Evolutionary conservation across 2,329 filamentous ascomycete species (phyloP).

Genomic region (Fonsecaea pugnacius): DNA sequence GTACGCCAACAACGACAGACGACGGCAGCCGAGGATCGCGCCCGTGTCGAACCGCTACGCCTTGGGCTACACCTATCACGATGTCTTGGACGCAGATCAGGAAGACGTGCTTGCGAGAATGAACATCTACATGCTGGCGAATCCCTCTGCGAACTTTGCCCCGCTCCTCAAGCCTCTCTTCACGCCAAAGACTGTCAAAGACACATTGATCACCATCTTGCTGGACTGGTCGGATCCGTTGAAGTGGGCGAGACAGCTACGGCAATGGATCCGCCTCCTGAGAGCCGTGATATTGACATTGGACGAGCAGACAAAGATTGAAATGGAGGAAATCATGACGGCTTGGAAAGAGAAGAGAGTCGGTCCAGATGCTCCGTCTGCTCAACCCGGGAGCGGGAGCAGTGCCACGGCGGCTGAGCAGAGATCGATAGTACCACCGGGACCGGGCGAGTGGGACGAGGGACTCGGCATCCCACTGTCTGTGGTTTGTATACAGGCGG

Average conservation of each 20-base stretch:
- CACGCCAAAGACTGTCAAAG: slow-evolving; percentile 79
- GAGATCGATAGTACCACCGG: slow-evolving; percentile 59
- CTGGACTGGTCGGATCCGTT: slow-evolving; percentile 95
- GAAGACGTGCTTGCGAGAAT: slow-evolving; percentile 94
- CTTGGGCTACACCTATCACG: slow-evolving; percentile 91
- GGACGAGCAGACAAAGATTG: slow-evolving; percentile 74
- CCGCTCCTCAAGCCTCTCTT: slow-evolving; percentile 82
- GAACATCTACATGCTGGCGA: slow-evolving; percentile 85
- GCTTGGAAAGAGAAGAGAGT: slow-evolving; percentile 74
- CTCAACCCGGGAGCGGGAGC: slow-evolving; percentile 67
- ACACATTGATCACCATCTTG: slow-evolving; percentile 87
- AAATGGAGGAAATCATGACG: slow-evolving; percentile 84
- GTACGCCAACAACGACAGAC: slow-evolving; percentile 57
- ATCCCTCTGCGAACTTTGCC: slow-evolving; percentile 79
- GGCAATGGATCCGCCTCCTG: slow-evolving; percentile 86
- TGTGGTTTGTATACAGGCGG: slow-evolving; percentile 90
- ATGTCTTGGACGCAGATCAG: slow-evolving; percentile 90
- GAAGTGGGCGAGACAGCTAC: slow-evolving; percentile 85
- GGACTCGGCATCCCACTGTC: slow-evolving; percentile 83
- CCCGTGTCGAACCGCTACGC: slow-evolving; percentile 91
- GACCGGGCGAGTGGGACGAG: slow-evolving; percentile 92
- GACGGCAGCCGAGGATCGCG: slow-evolving; percentile 61
- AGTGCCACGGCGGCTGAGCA: slow-evolving; percentile 53
- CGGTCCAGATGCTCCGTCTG: slow-evolving; percentile 57
- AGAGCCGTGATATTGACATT: slow-evolving; percentile 75